Percentiles rank a stretch among this genome's conserved stretches.
Evolutionary conservation across 306 rosid genomes (phyloP).

Genomic region (Pueraria montana): DNA sequence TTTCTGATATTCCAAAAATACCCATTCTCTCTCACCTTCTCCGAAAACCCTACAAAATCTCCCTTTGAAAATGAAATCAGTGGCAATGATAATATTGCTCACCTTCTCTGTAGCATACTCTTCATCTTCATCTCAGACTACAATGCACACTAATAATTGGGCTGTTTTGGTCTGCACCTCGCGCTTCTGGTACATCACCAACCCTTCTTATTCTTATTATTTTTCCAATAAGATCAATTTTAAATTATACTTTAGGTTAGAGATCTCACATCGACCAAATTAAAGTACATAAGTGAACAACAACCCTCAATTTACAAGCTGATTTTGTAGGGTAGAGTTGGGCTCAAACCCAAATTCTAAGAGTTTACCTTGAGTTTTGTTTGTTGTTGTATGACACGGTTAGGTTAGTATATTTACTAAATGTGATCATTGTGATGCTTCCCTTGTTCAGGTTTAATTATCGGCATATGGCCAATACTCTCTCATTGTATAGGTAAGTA

Average conservation of each 20-base stretch:
- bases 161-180: constrained; percentile 96
- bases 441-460: constrained; percentile 86
- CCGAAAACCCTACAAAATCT: constrained; percentile 1
- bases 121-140: constrained; percentile 63
- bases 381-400: no score
- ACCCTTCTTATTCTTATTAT: neutral
- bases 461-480: constrained; percentile 97
- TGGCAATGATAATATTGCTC: constrained; percentile 44
- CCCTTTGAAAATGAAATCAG: constrained; percentile 21
- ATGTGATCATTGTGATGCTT: constrained; percentile 5
- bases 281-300: no score
- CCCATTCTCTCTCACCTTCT: no score
- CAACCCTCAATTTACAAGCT: no score
- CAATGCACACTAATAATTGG: constrained; percentile 93
- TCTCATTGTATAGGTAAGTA: constrained; percentile 83
- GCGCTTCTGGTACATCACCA: constrained; percentile 85
- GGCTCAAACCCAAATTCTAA: no score
- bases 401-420: neutral
- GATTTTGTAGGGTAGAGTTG: no score
- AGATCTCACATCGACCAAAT: no score
- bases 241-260: no score
- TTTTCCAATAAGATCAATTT: no score
- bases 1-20: no score
- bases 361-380: no score
- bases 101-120: constrained; percentile 57